A percentile compares a stretch with the other conserved stretches of the same genome.
Conservation (phyloP, 805 yeast species). For the Groenewaldozyma tartarivorans region DNA sequence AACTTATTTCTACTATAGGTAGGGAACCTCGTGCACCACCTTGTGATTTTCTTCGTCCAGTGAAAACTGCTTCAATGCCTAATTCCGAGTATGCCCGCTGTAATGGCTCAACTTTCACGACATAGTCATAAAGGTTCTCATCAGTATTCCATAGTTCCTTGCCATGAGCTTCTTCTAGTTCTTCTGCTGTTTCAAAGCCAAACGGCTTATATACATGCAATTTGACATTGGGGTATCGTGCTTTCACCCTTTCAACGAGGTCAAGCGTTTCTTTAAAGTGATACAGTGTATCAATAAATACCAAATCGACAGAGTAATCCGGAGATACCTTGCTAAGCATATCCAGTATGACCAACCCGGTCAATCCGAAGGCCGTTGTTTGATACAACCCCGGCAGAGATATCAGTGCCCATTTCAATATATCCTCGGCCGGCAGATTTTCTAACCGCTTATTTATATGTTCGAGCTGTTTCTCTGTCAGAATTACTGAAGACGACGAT, state of each 20-base stretch:
- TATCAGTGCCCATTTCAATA: slow-evolving; percentile 71
- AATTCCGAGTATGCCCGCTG: slow-evolving; percentile 72
- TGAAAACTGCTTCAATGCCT: slow-evolving; percentile 72
- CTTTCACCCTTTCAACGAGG: slow-evolving; percentile 49
- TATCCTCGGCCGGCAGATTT: slow-evolving; percentile 55
- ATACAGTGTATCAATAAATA: slow-evolving; percentile 82
- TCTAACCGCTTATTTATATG: slow-evolving; percentile 57
- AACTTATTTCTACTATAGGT: slow-evolving; percentile 68
- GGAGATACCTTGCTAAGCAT: slow-evolving; percentile 51
- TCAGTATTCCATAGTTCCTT: slow-evolving; percentile 74
- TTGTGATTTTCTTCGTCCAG: slow-evolving; percentile 85
- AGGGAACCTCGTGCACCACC: slow-evolving; percentile 73
- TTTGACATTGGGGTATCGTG: slow-evolving; percentile 43
- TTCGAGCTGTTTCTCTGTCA: slow-evolving; percentile 46
- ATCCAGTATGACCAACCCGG: slow-evolving; percentile 83
- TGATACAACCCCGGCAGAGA: slow-evolving; percentile 79
- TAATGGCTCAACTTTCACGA: slow-evolving; percentile 89
- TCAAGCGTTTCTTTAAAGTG: slow-evolving; percentile 92
- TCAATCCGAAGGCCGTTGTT: slow-evolving; percentile 91
- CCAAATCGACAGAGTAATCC: slow-evolving; percentile 50
- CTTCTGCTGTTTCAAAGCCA: slow-evolving; percentile 45
- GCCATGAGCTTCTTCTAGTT: slow-evolving; percentile 63
- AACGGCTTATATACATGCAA: slow-evolving; percentile 63
- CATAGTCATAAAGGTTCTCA: slow-evolving; percentile 71
- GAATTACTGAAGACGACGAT: slow-evolving; percentile 9